Conservation (phyloP, 148 eudicot species). For the Limonium bicolor region DNA sequence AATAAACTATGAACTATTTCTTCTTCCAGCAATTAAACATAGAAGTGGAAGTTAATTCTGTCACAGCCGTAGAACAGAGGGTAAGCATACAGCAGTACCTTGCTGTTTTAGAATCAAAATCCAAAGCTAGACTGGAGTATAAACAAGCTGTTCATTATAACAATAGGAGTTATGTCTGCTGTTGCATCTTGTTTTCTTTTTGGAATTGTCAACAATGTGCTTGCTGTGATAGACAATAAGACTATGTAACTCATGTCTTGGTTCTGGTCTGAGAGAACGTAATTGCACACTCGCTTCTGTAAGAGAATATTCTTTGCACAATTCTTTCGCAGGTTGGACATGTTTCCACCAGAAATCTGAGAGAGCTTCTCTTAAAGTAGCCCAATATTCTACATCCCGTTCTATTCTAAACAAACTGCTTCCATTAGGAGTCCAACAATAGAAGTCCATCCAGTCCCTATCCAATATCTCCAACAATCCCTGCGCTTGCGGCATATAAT, state of each 20-base stretch:
- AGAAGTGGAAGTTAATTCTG: too few relatives aligned
- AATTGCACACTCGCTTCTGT: constrained; percentile 39
- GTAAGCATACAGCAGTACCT: too few relatives aligned
- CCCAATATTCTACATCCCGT: constrained; percentile 63
- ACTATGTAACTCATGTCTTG: constrained; percentile 37
- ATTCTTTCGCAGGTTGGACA: constrained; percentile 63
- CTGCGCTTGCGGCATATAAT: constrained; percentile 77
- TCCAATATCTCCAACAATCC: constrained; percentile 81
- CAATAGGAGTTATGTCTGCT: too few relatives aligned
- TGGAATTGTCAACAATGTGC: constrained; percentile 31
- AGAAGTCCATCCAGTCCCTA: constrained; percentile 78
- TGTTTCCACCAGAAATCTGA: constrained; percentile 87
- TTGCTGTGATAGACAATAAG: constrained; percentile 39
- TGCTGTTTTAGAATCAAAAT: too few relatives aligned
- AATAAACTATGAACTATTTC: too few relatives aligned
- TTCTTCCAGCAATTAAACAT: too few relatives aligned
- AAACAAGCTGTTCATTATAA: too few relatives aligned
- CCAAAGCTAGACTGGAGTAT: too few relatives aligned
- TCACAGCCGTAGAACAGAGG: too few relatives aligned
- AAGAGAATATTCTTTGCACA: constrained; percentile 19
- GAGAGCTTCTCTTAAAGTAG: constrained; percentile 32
- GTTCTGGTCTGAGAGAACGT: constrained; percentile 32
- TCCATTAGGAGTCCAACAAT: constrained; percentile 62
- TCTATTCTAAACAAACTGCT: constrained; percentile 65
- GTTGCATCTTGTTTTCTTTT: too few relatives aligned